Conservation (phyloP, 768 basidiomycete genomes). For the Suillus fuscotomentosus region DNA sequence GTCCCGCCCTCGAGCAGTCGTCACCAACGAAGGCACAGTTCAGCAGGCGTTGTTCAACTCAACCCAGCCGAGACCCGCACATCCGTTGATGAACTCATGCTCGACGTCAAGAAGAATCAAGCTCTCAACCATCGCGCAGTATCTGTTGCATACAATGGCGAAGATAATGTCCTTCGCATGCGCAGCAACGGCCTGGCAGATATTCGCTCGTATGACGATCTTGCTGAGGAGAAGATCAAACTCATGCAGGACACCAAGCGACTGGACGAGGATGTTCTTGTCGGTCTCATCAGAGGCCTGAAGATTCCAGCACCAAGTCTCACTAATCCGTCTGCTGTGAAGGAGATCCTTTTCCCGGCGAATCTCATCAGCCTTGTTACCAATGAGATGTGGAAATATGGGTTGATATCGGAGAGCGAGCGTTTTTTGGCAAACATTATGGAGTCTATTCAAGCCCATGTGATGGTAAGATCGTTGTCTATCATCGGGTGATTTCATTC, state of each 20-base stretch:
- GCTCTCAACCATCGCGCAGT: conserved; percentile 78
- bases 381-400: conserved; percentile 99
- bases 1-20: conserved; percentile 40
- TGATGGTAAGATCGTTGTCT: conserved; percentile 71
- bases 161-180: conserved; percentile 68
- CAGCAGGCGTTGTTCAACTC: conserved; percentile 73
- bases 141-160: conserved; percentile 84
- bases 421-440: conserved; percentile 98
- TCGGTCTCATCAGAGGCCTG: conserved; percentile 85
- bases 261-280: conserved; percentile 90
- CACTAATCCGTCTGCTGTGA: conserved; percentile 88
- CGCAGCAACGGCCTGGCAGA: conserved; percentile 67
- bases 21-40: conserved; percentile 84
- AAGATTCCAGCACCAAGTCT: conserved; percentile 92
- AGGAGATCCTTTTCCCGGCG: conserved; percentile 98
- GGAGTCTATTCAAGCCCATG: conserved; percentile 96
- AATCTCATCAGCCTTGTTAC: conserved; percentile 96
- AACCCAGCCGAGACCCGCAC: conserved; percentile 63
- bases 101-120: conserved; percentile 69
- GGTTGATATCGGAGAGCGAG: conserved; percentile 94
- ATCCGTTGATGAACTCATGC: conserved; percentile 76
- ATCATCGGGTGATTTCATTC: not conserved
- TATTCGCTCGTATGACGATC: conserved; percentile 78
- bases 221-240: conserved; percentile 92
- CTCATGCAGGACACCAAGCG: conserved; percentile 88